A percentile compares a stretch with the other conserved stretches of the same genome.
These are phyloP conservation scores for Trematosphaeria pertusa DNA, from an alignment of 2,329 filamentous ascomycete genomes.

Conservation along the genomic window DNA sequence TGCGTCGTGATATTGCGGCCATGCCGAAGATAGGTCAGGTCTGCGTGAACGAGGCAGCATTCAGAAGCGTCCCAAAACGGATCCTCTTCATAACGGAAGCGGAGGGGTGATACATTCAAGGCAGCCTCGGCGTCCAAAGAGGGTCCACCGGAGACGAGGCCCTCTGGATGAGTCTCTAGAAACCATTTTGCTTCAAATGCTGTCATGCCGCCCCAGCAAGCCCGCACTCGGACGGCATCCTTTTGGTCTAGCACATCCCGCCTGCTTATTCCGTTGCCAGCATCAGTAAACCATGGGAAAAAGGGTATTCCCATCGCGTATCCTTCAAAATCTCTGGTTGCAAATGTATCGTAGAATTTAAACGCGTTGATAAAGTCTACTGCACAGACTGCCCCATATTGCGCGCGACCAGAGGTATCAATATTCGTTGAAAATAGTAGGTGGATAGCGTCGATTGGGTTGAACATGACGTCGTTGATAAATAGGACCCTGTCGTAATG, in stretches of 20 bases:
- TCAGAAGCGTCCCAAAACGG: conserved; percentile 56
- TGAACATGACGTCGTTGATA: conserved; percentile 72
- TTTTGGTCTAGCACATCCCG: conserved; percentile 66
- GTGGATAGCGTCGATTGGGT: conserved; percentile 64
- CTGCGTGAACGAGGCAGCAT: conserved; percentile 57
- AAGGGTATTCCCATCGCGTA: conserved; percentile 68
- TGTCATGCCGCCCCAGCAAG: conserved; percentile 81
- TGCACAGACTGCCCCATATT: conserved; percentile 73
- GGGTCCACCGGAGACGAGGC: conserved; percentile 1
- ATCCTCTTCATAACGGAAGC: conserved; percentile 52
- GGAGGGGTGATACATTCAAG: conserved; percentile 46
- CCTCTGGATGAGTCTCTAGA: conserved; percentile 45
- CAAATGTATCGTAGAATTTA: conserved; percentile 76
- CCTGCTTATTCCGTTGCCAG: conserved; percentile 60
- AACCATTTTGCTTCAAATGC: conserved; percentile 69
- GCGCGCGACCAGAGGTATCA: conserved; percentile 56
- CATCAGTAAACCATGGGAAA: conserved; percentile 70
- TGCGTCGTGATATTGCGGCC: conserved; percentile 49
- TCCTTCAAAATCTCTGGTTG: conserved; percentile 71
- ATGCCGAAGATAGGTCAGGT: conserved; percentile 47
- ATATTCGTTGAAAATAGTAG: conserved; percentile 69
- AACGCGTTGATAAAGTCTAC: conserved; percentile 73
- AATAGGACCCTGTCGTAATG: conserved; percentile 67
- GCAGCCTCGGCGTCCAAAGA: conserved; percentile 9
- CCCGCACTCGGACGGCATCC: conserved; percentile 72